These are phyloP conservation scores for Apiospora aurea DNA, from an alignment of 2,329 filamentous ascomycete genomes.

Conservation along the genomic window DNA sequence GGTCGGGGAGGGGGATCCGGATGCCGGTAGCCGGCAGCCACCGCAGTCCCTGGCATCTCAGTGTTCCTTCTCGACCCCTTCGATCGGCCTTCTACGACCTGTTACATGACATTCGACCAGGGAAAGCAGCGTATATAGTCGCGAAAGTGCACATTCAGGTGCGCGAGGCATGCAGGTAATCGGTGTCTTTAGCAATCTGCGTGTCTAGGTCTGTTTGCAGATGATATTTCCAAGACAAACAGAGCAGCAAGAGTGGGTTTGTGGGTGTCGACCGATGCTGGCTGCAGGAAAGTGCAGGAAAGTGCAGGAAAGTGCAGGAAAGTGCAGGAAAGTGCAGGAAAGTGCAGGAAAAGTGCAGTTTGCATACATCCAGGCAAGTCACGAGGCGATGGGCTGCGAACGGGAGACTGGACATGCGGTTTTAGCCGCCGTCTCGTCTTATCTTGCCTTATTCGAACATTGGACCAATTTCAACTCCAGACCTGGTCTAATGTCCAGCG, in stretches of 20 bases:
- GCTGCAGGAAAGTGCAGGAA: not conserved
- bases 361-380: not conserved
- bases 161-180: not conserved
- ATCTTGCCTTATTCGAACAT: not conserved
- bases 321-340: not conserved
- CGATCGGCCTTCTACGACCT: constrained; percentile 15
- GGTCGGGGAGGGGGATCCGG: not conserved
- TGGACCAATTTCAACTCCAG: no score
- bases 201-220: not conserved
- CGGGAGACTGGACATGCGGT: not conserved
- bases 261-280: not conserved
- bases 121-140: not conserved
- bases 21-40: constrained; percentile 4
- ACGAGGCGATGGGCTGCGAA: not conserved
- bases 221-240: constrained; percentile 5
- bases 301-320: not conserved
- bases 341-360: not conserved
- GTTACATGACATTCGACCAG: not conserved
- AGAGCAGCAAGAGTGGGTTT: not conserved
- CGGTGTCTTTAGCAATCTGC: not conserved
- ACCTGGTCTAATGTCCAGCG: not conserved
- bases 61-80: not conserved
- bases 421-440: not conserved
- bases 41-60: constrained; percentile 6
- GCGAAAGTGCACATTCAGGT: not conserved